Base-by-base conservation (phyloP, 495 filamentous ascomycete species). In the Chaetomium fimeti region DNA sequence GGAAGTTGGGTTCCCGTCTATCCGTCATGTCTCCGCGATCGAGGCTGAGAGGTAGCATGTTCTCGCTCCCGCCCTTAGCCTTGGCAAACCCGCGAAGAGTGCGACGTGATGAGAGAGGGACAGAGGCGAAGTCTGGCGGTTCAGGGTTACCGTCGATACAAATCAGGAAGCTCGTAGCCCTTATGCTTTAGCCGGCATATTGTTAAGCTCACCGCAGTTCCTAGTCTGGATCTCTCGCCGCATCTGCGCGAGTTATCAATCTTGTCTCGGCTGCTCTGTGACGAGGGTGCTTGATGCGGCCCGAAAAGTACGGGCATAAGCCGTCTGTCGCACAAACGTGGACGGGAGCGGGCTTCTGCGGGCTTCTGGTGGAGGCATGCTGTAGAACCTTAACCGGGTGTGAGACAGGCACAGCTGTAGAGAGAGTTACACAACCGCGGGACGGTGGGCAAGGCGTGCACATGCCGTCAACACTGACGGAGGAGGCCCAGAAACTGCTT, bases 171-270 rank as follows among this genome's bases (percentile, higher is more conserved):
- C 57, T 59, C 40, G 9, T 27, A 13, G 20, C n/a, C 16, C 9
- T 40, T 24, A 7, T 36, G 22, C 20, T 61, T 61, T 52, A 52
- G 18, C 59, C 47, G 47, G 47, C 15, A 42, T 42, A 61, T 53
- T 61, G 59, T 61, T 60, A 38, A 22, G 8, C 58, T 38, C 58
- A 40, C 27, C 45, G 47, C 27, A 52, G 28, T 43, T 43, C 13
- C 24, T 18, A 36, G 9, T 22, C 15, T 15, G 25, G 15, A 18
- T 0, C 18, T 48, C 8, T 36, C 2, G 12, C 16, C 16, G 24
- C 6, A 36, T 24, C 3, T 51, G 28, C 40, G 45, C 32, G 29
- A 38, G 22, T 28, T 18, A 28, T 32, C n/a, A 57, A 18, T 42
- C 6, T 40, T 5, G 45, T 25, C 28, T 51, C 58, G 58, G 45